Evolutionary conservation across 148 eudicot genomes (phyloP), one percentile per base, ranked within the genome.

Genomic region (Bassia scoparia): DNA sequence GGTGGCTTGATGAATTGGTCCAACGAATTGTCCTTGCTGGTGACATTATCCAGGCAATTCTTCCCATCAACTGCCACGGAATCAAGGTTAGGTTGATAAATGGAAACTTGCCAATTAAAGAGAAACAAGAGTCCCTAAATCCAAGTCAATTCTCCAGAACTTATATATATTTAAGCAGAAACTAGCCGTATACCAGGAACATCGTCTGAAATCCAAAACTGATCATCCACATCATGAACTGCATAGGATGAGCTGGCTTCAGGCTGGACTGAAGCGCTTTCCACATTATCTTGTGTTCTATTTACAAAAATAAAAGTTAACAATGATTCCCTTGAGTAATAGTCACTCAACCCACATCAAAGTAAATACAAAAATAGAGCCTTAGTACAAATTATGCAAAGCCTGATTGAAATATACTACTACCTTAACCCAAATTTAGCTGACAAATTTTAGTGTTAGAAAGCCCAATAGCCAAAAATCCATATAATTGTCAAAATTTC

Each of bases 171-270:
- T 59, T 21, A 52, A 2, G 29, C 53, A 80, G 20, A 41, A 48
- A 62, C 29, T 41, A 59, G 34, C 58, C 46, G 13, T 38, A 69
- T 84, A 95, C 99, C 96, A 81, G 90, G 86, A 69, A 92, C 85
- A 61, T 95, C 90, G 80, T 91, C 97, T 67, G 72, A 84, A 49
- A 79, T 85, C 99, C 97, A 88, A 77, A 89, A 95, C 33, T 77
- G 78, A 81, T 87, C 96, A 68, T 83, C 86, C 69, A 85, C 92
- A 31, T 77, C 83, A 73, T 52, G 77, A 37, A 77, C 84, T 75
- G 82, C 80, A 79, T 33, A 78, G 38, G 86, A 77, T 76, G 83
- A 76, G 75, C 78, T 80, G 67, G 87, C 86, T 77, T 83, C 88
- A 65, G 82, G 58, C 87, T 83, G 90, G 52, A 34, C 79, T 69